Percentiles rank a stretch among this genome's conserved stretches.
These are phyloP conservation scores for Amauroascus verrucosus DNA, from an alignment of 2,329 filamentous ascomycete genomes.

Conservation along the genomic window DNA sequence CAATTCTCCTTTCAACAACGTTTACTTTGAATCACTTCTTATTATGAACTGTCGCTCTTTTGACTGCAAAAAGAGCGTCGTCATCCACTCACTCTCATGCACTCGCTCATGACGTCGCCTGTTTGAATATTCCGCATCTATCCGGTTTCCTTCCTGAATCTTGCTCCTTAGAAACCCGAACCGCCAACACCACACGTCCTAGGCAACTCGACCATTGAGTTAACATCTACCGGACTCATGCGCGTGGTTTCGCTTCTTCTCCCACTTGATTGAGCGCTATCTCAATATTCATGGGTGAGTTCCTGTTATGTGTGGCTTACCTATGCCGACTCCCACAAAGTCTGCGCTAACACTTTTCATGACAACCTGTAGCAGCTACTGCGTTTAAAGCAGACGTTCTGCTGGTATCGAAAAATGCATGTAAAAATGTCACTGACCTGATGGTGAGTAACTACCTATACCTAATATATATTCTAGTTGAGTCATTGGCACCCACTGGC, in stretches of 20 bases:
- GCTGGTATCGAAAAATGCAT: constrained; percentile 3
- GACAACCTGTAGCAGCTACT: background rate
- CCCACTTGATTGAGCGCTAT: background rate
- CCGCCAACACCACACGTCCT: background rate
- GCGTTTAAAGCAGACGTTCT: constrained; percentile 7
- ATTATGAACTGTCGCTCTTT: constrained; percentile 3
- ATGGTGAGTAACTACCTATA: too few relatives aligned
- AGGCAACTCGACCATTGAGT: background rate
- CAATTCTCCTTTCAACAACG: background rate
- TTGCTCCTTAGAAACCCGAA: background rate
- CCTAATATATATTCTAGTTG: too few relatives aligned
- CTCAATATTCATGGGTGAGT: constrained; percentile 3
- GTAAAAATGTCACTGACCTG: background rate
- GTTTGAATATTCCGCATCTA: background rate
- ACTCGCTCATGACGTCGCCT: constrained; percentile 3
- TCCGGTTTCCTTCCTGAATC: background rate
- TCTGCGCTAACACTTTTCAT: background rate
- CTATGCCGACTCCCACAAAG: background rate
- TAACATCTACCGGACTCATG: background rate
- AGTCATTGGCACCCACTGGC: background rate
- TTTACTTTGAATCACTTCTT: background rate
- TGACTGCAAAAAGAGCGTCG: background rate
- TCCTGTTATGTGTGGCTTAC: background rate
- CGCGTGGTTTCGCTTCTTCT: background rate
- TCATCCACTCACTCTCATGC: background rate